Percentiles rank a stretch among this genome's conserved stretches.
phyloP scores from a whole-genome alignment of 768 basidiomycete species.

The Russula brevipes region DNA sequence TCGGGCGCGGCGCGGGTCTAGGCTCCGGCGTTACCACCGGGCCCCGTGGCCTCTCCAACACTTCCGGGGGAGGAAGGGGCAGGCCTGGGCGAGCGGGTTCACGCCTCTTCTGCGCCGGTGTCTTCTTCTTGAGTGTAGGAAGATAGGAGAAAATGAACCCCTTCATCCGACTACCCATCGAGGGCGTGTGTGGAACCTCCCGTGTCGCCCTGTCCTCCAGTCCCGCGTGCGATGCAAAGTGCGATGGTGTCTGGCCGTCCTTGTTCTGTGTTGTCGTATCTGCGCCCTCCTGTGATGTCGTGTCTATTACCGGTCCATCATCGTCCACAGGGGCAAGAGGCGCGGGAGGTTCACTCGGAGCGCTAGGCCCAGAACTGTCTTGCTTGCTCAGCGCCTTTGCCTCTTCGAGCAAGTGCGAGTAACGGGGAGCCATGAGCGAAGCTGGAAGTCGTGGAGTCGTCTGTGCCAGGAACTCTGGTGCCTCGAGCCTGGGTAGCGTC shows the following conservation, averaged over 20 bases:
- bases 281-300: background rate
- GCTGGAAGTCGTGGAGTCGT: conserved; percentile 34
- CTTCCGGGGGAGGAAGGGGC: conserved; percentile 51
- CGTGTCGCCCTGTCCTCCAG: background rate
- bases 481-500: conserved; percentile 23
- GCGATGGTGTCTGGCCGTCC: too few species aligned
- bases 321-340: background rate
- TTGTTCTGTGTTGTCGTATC: too few species aligned
- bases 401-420: conserved; percentile 55
- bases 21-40: conserved; percentile 58
- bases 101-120: conserved; percentile 26
- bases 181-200: conserved; percentile 28
- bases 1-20: conserved; percentile 40
- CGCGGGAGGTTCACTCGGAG: background rate
- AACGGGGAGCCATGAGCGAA: conserved; percentile 48
- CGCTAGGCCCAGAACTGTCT: background rate
- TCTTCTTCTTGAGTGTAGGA: conserved; percentile 43
- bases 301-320: background rate
- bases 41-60: conserved; percentile 45
- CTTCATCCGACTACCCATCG: conserved; percentile 49
- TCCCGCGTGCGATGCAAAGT: too few species aligned
- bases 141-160: conserved; percentile 60
- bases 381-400: conserved; percentile 37
- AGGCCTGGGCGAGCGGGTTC: conserved; percentile 38
- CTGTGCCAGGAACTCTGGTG: conserved; percentile 36